Evolutionary conservation across 805 yeast genomes (phyloP).

Genomic region (Barnettozyma californica): DNA sequence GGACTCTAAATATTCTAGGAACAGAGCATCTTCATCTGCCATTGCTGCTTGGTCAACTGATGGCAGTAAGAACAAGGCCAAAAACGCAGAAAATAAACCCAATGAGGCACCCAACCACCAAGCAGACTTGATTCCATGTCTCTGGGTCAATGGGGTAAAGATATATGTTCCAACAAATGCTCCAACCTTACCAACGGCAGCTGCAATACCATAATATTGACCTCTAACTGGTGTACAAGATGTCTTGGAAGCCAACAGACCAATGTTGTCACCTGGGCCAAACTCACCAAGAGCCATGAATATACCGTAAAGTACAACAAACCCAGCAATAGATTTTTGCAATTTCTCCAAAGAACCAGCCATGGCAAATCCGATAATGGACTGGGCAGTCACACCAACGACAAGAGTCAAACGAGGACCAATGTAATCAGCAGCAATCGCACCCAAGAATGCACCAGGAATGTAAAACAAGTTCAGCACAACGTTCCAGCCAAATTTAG

Average conservation of each 20-base stretch:
- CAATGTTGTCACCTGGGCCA: conserved; percentile 92
- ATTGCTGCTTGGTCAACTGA: conserved; percentile 80
- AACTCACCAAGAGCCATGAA: conserved; percentile 86
- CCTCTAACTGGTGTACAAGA: conserved; percentile 87
- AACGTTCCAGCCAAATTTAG: conserved; percentile 88
- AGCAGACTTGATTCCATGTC: conserved; percentile 69
- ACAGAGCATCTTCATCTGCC: conserved; percentile 67
- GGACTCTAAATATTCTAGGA: conserved; percentile 57
- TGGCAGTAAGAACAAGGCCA: conserved; percentile 72
- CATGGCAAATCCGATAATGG: conserved; percentile 76
- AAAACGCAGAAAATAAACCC: conserved; percentile 63
- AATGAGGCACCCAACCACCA: conserved; percentile 78
- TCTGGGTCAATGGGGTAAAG: conserved; percentile 72
- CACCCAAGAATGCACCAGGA: conserved; percentile 89
- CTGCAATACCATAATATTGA: conserved; percentile 84
- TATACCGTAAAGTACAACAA: conserved; percentile 84
- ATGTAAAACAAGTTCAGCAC: conserved; percentile 82
- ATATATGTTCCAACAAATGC: conserved; percentile 88
- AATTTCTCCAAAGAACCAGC: conserved; percentile 61
- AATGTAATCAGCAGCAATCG: conserved; percentile 73
- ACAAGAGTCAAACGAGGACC: conserved; percentile 86
- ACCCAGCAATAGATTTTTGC: conserved; percentile 61
- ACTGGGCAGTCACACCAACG: conserved; percentile 67
- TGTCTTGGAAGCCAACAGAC: conserved; percentile 81
- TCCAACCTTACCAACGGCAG: conserved; percentile 88